A percentile compares a stretch with the other conserved stretches of the same genome.
Conservation (phyloP, 1,284 basidiomycete species). For the Austroboletus niveus region DNA sequence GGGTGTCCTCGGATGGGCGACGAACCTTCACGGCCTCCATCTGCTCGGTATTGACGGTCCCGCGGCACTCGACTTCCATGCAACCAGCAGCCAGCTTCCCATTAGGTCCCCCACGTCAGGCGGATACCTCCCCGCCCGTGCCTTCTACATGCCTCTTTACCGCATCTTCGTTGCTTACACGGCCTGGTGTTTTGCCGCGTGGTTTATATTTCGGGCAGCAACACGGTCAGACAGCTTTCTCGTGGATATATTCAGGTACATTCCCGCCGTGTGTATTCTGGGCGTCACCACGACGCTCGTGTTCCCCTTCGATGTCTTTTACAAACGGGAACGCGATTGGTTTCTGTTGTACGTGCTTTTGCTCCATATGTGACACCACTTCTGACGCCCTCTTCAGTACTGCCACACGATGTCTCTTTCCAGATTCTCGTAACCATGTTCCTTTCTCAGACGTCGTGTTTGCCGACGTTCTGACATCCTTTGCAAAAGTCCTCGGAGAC, state of each 20-base stretch:
- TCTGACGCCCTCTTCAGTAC: conserved; percentile 11
- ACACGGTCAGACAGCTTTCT: conserved; percentile 54
- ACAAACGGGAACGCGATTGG: conserved; percentile 68
- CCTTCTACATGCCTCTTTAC: conserved; percentile 62
- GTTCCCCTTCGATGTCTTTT: conserved; percentile 64
- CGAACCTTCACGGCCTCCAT: conserved; percentile 83
- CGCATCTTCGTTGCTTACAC: conserved; percentile 61
- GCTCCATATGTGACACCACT: background rate
- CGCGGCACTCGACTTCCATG: conserved; percentile 61
- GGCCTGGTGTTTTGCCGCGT: conserved; percentile 58
- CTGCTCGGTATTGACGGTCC: conserved; percentile 73
- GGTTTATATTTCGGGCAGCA: conserved; percentile 61
- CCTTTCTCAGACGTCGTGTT: conserved; percentile 92
- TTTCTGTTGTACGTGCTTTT: conserved; percentile 64
- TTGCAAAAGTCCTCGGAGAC: conserved; percentile 95
- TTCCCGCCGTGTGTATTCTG: conserved; percentile 70
- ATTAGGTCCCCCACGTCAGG: conserved; percentile 29
- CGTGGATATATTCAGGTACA: conserved; percentile 73
- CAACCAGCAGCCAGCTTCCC: conserved; percentile 29
- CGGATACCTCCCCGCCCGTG: conserved; percentile 32
- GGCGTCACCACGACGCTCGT: conserved; percentile 56
- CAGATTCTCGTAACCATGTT: conserved; percentile 59
- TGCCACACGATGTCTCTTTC: conserved; percentile 63
- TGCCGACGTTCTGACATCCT: conserved; percentile 95
- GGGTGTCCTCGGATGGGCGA: conserved; percentile 79